Evolutionary conservation across 768 basidiomycete genomes (phyloP), one percentile per base, ranked within the genome.

Genomic region (Agaricus sinodeliciosus): DNA sequence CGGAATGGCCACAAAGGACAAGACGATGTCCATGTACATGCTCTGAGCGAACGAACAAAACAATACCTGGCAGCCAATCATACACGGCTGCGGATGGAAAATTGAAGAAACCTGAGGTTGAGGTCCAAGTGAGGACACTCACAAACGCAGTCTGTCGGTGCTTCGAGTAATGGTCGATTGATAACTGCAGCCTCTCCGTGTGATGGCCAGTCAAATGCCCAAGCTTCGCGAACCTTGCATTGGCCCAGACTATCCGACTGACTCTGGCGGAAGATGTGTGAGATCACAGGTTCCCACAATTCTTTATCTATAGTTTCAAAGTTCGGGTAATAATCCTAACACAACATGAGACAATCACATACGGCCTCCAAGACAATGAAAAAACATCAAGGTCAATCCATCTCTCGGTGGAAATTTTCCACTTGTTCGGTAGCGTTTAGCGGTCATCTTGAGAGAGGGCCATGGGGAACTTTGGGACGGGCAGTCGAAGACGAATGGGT

Each of bases 181-280:
- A 77, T 57, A 0, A 75, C 56, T 12, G 73, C 76, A 7, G 76
- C 69, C 41, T 78, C 75, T 16, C 79, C 78, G 45, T 77, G 75
- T 25, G 67, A 77, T 51, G 73, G 76, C 70, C 73, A 74, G 59
- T 80, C 78, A 48, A 79, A 72, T 0, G 73, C 64, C 74, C 76
- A 79, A 1, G 72, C 75, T 55, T 80, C 77, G 2, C 71, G 67
- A 18, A 79, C 62, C 8, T 49, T 60, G 34, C 53, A 54, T 1
- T 37, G 43, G 12, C 48, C 43, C 26, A 43, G 45, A 52, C 64
- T 64, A 2, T 22, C 48, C 4, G 55, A 43, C 11, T 44, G 42
- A 22, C 71, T 68, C 4, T 63, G 51, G 2, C 58, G 41, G 59
- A 77, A 75, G 9, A 79, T 60, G 0, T 58, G 58, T 35, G 69